A percentile compares a stretch with the other conserved stretches of the same genome.
phyloP scores from a whole-genome alignment of 164 flowering plant species.

The Nymphaea thermarum region DNA sequence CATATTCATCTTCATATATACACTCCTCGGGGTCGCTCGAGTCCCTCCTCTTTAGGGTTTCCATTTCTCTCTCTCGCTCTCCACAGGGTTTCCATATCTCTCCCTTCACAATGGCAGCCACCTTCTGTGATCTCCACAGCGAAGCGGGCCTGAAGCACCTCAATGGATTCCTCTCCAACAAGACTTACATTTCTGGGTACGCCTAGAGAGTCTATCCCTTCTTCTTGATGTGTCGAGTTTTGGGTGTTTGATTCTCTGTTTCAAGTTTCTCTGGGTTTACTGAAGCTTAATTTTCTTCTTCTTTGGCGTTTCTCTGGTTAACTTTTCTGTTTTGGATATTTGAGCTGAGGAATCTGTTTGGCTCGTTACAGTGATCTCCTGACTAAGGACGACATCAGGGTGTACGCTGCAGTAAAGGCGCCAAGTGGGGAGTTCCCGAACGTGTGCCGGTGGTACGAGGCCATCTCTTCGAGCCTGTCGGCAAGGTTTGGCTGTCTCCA shows the following conservation, averaged over 20 bases:
- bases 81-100: background rate
- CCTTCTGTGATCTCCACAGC: constrained; percentile 83
- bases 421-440: constrained; percentile 53
- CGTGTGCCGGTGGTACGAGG: constrained; percentile 64
- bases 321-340: background rate
- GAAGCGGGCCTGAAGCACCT: constrained; percentile 79
- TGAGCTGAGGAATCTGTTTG: background rate
- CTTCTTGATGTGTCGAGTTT: background rate
- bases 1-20: too few species aligned
- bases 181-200: constrained; percentile 74
- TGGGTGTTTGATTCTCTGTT: background rate
- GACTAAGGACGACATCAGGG: constrained; percentile 73
- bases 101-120: constrained; percentile 40
- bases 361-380: constrained; percentile 32
- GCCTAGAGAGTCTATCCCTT: background rate
- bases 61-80: background rate
- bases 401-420: constrained; percentile 51
- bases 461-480: constrained; percentile 42
- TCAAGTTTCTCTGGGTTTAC: background rate
- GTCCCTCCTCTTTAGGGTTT: constrained; percentile 10
- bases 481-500: constrained; percentile 34
- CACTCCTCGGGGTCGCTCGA: too few species aligned
- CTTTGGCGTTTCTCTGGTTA: background rate
- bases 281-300: background rate
- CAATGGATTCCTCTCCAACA: constrained; percentile 54